Evolutionary conservation across 1,284 basidiomycete genomes (phyloP).

Genomic region (Moesziomyces parantarcticus): DNA sequence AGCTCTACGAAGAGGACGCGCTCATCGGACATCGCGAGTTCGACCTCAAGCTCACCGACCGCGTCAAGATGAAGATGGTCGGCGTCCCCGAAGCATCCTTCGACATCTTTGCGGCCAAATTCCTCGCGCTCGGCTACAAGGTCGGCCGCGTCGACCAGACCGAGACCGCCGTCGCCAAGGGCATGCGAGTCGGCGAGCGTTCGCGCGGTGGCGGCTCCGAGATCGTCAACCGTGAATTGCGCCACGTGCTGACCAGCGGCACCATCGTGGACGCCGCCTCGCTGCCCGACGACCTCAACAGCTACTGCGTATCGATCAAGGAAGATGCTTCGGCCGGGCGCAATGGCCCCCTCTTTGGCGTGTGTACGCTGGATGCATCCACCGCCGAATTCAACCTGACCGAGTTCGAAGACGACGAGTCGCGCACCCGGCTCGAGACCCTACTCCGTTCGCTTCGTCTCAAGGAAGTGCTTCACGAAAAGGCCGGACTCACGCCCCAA

Average conservation of each 20-base stretch:
- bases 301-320: slow-evolving; percentile 91
- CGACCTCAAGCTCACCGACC: slow-evolving; percentile 75
- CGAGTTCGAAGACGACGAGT: slow-evolving; percentile 89
- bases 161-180: slow-evolving; percentile 82
- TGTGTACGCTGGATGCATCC: slow-evolving; percentile 93
- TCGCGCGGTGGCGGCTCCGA: slow-evolving; percentile 70
- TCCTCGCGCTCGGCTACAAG: slow-evolving; percentile 80
- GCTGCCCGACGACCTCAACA: slow-evolving; percentile 90
- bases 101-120: slow-evolving; percentile 72
- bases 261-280: slow-evolving; percentile 92
- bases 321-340: slow-evolving; percentile 66
- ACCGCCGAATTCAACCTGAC: slow-evolving; percentile 96
- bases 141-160: slow-evolving; percentile 95
- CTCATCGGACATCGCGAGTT: slow-evolving; percentile 68
- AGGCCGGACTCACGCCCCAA: slow-evolving; percentile 72
- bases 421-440: slow-evolving; percentile 91
- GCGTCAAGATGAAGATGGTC: slow-evolving; percentile 96
- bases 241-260: slow-evolving; percentile 95
- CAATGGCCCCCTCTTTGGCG: slow-evolving; percentile 75
- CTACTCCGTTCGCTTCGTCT: slow-evolving; percentile 90
- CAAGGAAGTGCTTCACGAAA: slow-evolving; percentile 91
- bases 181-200: slow-evolving; percentile 72
- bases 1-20: slow-evolving; percentile 67
- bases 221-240: slow-evolving; percentile 77
- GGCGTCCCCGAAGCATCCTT: slow-evolving; percentile 95